Conservation (phyloP, 1,284 basidiomycete genomes). For the Tausonia pullulans region DNA sequence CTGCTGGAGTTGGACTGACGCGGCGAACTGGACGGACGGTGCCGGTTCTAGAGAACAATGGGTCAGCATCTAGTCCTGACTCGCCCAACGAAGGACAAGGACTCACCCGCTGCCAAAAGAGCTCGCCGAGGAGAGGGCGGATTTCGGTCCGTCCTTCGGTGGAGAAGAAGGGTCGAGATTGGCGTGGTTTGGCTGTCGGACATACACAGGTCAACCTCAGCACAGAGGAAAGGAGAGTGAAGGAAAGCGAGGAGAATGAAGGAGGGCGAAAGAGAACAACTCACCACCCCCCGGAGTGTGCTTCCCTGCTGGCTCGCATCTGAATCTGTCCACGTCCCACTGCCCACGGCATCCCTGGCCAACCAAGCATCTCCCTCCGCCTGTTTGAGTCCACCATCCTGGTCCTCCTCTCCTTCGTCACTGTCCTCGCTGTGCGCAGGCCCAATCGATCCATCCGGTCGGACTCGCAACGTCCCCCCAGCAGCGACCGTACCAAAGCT, state of each 20-base stretch:
- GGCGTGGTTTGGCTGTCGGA: too few species aligned
- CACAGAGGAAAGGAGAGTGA: not conserved
- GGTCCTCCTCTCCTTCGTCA: slow-evolving; percentile 31
- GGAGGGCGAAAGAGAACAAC: not conserved
- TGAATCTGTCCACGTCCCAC: slow-evolving; percentile 18
- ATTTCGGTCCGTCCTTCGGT: too few species aligned
- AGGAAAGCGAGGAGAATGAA: not conserved
- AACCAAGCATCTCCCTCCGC: slow-evolving; percentile 7
- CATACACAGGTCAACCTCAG: not conserved
- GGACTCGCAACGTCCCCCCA: slow-evolving; percentile 45
- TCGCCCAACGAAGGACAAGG: too few species aligned
- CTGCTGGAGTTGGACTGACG: slow-evolving; percentile 32
- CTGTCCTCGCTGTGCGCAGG: slow-evolving; percentile 29
- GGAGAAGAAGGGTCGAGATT: too few species aligned
- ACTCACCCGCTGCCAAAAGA: too few species aligned
- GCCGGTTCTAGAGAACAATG: not conserved
- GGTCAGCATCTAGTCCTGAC: too few species aligned
- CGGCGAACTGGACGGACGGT: slow-evolving; percentile 89
- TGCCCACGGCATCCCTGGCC: not conserved
- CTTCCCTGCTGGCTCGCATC: too few species aligned
- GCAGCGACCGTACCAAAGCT: slow-evolving; percentile 55
- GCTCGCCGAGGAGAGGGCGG: too few species aligned
- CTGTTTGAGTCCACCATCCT: slow-evolving; percentile 23
- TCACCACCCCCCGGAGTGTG: not conserved
- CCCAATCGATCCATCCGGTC: slow-evolving; percentile 45